These are phyloP conservation scores for Termitomyces sp. DNA, from an alignment of 768 basidiomycete genomes.

Conservation along the genomic window DNA sequence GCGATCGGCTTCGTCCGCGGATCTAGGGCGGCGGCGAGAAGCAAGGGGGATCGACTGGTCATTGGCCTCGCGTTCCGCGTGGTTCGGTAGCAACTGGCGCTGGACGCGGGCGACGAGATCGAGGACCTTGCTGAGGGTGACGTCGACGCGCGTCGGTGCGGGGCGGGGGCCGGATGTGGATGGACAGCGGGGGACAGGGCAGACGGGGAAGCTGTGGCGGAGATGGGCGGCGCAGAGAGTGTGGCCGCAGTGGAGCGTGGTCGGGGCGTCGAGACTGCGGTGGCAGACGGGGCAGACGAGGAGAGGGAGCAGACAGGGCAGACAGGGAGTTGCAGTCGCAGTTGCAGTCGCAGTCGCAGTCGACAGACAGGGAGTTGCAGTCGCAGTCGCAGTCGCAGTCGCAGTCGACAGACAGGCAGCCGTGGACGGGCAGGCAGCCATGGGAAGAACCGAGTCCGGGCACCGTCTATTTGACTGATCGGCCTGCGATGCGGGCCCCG, in stretches of 20 bases:
- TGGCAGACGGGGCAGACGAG: constrained; percentile 53
- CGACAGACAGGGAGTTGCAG: too few species aligned
- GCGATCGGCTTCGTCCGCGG: constrained; percentile 7
- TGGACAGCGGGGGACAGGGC: constrained; percentile 31
- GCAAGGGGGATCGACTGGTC: constrained; percentile 5
- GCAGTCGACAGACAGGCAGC: too few species aligned
- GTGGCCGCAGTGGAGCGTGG: constrained; percentile 81
- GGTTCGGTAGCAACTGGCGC: constrained; percentile 1
- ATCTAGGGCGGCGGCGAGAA: constrained; percentile 12
- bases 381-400: too few species aligned
- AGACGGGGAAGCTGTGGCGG: constrained; percentile 17
- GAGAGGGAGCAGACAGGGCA: constrained; percentile 16
- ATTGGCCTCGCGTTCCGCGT: constrained; percentile 20
- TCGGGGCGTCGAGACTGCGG: constrained; percentile 54
- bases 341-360: too few species aligned
- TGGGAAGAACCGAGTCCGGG: too few species aligned
- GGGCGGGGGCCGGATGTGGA: constrained; percentile 11
- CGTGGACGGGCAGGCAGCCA: too few species aligned
- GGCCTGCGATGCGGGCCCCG: constrained; percentile 7
- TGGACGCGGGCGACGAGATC: constrained; percentile 29
- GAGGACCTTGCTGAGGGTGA: constrained; percentile 56
- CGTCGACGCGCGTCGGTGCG: constrained; percentile 34
- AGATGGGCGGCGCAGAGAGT: constrained; percentile 65
- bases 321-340: too few species aligned
- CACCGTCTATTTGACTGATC: constrained; percentile 3